phyloP scores from a whole-genome alignment of 176 grass and related monocot species.

The Hsuehochloa calcarea region DNA sequence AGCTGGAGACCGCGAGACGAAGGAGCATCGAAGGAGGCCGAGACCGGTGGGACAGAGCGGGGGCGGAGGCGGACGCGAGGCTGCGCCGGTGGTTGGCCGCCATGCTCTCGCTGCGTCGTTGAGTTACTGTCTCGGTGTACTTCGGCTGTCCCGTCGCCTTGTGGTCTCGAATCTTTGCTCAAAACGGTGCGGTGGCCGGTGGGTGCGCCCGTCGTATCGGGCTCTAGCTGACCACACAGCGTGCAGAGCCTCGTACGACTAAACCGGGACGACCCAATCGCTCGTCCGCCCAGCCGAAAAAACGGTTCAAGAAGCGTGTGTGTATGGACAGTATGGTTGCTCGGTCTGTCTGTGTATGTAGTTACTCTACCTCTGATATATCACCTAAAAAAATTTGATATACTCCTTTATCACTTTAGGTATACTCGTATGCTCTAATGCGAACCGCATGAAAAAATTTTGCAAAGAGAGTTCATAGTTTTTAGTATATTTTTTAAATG shows the following conservation, averaged over 20 bases:
- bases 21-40: neutral
- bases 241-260: neutral
- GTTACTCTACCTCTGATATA: no score
- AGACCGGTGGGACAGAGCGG: conserved; percentile 15
- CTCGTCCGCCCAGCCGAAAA: neutral
- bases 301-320: no score
- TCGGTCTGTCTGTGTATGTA: no score
- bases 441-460: no score
- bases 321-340: no score
- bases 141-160: neutral
- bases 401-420: no score
- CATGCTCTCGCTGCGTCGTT: conserved; percentile 1
- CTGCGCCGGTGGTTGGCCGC: conserved; percentile 39
- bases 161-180: neutral
- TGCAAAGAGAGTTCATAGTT: no score
- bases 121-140: neutral
- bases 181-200: neutral
- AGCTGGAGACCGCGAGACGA: conserved; percentile 20
- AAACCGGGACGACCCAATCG: neutral
- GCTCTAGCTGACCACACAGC: neutral
- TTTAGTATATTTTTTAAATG: no score
- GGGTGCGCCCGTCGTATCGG: neutral
- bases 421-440: no score
- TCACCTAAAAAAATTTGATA: no score
- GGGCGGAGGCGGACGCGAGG: conserved; percentile 9